Conservation (phyloP, 2,329 filamentous ascomycete genomes). For the Achaetomium macrosporum region DNA sequence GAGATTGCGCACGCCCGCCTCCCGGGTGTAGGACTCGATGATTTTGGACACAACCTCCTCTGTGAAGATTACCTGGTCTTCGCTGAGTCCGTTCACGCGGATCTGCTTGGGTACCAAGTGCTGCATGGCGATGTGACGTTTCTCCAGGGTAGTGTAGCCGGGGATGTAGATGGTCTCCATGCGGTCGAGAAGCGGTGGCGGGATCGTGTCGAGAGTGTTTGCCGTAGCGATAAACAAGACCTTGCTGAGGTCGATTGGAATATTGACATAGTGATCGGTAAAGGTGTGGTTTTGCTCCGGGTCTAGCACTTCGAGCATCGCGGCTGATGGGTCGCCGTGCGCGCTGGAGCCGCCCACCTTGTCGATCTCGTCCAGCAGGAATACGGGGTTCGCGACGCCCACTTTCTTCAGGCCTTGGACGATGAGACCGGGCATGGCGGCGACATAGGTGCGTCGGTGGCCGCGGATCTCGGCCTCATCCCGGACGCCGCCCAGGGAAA, state of each 20-base stretch:
- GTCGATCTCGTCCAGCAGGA: constrained; percentile 95
- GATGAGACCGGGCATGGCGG: constrained; percentile 95
- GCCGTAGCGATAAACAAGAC: constrained; percentile 97
- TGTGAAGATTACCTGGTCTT: constrained; percentile 68
- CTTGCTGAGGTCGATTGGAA: constrained; percentile 92
- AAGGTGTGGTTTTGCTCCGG: constrained; percentile 96
- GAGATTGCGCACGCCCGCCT: constrained; percentile 91
- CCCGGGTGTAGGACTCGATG: constrained; percentile 92
- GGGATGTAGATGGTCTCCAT: constrained; percentile 95
- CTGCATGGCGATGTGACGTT: constrained; percentile 85
- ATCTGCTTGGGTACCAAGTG: constrained; percentile 98
- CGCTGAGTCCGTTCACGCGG: constrained; percentile 74
- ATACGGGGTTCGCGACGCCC: constrained; percentile 89
- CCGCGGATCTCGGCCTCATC: constrained; percentile 97
- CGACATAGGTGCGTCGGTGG: constrained; percentile 91
- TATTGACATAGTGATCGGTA: constrained; percentile 92
- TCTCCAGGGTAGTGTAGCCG: constrained; percentile 95
- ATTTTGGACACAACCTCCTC: constrained; percentile 89
- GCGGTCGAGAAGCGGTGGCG: constrained; percentile 84
- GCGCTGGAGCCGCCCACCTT: constrained; percentile 89
- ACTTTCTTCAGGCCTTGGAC: constrained; percentile 94
- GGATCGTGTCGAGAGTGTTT: constrained; percentile 91
- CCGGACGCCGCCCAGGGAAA: constrained; percentile 89
- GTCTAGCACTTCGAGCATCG: constrained; percentile 96
- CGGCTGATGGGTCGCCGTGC: constrained; percentile 91